phyloP scores from a whole-genome alignment of 2,329 filamentous ascomycete genomes.

The Xylariaceae sp. region DNA sequence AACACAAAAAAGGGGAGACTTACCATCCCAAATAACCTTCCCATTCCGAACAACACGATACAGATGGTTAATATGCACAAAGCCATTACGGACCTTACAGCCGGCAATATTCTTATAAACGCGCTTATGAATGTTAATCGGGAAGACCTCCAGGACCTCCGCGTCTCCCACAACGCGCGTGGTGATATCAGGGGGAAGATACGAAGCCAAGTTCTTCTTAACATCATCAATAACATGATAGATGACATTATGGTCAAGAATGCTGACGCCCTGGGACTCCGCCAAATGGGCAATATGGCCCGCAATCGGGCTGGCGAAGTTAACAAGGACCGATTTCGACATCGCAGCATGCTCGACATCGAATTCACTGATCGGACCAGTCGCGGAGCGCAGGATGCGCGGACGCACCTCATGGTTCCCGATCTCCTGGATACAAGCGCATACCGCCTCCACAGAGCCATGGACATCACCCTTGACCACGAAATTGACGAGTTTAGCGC shows the following conservation, averaged over 20 bases:
- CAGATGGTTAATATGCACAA: constrained; percentile 56
- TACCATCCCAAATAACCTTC: constrained; percentile 75
- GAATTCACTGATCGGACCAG: constrained; percentile 75
- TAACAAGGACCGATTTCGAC: constrained; percentile 71
- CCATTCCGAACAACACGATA: constrained; percentile 68
- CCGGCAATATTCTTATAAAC: constrained; percentile 74
- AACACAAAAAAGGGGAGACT: constrained; percentile 33
- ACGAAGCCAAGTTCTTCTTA: constrained; percentile 60
- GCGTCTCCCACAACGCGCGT: constrained; percentile 79
- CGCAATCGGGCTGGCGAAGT: constrained; percentile 74
- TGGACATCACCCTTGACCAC: constrained; percentile 89
- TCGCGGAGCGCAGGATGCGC: constrained; percentile 68
- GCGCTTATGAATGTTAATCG: constrained; percentile 71
- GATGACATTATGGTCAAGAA: constrained; percentile 83
- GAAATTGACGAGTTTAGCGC: constrained; percentile 63
- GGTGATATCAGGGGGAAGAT: constrained; percentile 61
- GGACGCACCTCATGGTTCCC: constrained; percentile 80
- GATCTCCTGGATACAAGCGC: constrained; percentile 68
- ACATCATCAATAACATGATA: constrained; percentile 74
- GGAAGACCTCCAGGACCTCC: constrained; percentile 76
- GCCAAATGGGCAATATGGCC: constrained; percentile 65
- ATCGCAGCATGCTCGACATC: constrained; percentile 83
- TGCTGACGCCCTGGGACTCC: constrained; percentile 63
- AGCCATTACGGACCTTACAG: constrained; percentile 78
- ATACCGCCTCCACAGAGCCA: constrained; percentile 87